phyloP scores from a whole-genome alignment of 805 yeast species.

The Metschnikowia lunata region DNA sequence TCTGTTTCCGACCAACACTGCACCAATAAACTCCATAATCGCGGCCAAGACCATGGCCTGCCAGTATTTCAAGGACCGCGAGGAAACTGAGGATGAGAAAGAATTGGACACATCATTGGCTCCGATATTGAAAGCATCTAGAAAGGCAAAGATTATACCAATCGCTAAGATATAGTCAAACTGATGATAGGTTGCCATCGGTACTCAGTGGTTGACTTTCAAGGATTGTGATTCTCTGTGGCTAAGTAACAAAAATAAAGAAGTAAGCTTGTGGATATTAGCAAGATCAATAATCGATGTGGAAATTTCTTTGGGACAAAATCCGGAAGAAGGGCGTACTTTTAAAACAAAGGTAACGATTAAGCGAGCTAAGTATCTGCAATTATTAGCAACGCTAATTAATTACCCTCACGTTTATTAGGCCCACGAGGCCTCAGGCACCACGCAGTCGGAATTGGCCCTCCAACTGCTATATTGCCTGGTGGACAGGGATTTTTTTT shows the following conservation, averaged over 20 bases:
- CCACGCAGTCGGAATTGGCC: background rate
- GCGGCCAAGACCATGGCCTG: constrained; percentile 75
- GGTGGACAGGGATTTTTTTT: no score
- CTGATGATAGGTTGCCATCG: constrained; percentile 43
- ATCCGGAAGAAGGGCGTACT: no score
- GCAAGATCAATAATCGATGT: no score
- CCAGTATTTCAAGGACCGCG: constrained; percentile 64
- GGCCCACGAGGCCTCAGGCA: background rate
- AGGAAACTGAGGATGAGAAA: constrained; percentile 70
- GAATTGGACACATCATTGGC: constrained; percentile 83
- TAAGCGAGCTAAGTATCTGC: no score
- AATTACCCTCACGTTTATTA: background rate
- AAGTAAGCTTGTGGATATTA: no score
- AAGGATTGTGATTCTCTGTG: no score
- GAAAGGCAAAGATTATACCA: constrained; percentile 64
- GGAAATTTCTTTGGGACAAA: no score
- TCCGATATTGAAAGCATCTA: constrained; percentile 77
- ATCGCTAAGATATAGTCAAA: constrained; percentile 70
- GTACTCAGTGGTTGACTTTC: no score
- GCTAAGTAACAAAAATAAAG: no score
- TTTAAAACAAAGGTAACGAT: no score
- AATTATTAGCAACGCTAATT: background rate
- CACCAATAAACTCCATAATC: constrained; percentile 70
- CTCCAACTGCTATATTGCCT: no score
- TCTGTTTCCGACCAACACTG: constrained; percentile 67